These are phyloP conservation scores for Gaeumannomyces tritici DNA, from an alignment of 2,329 filamentous ascomycete species.

Conservation along the genomic window DNA sequence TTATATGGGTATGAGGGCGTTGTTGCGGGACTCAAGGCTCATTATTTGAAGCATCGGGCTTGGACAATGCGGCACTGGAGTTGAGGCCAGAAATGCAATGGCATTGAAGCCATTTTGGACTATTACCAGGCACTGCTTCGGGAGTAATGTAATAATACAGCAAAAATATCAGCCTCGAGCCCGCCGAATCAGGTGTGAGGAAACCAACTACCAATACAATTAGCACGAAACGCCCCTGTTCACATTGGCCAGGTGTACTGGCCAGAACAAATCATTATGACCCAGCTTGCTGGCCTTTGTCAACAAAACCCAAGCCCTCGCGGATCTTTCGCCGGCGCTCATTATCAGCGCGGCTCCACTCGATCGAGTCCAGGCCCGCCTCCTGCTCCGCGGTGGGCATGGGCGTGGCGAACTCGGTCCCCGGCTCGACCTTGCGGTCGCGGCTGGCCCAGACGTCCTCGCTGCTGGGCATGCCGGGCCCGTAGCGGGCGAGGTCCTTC, in stretches of 20 bases:
- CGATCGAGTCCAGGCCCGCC: slow-evolving; percentile 27
- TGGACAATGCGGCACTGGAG: too few relatives aligned
- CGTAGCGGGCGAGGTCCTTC: slow-evolving; percentile 57
- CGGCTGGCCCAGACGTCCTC: slow-evolving; percentile 86
- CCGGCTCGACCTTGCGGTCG: slow-evolving; percentile 44
- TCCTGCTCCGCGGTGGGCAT: slow-evolving; percentile 13
- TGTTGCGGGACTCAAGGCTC: too few relatives aligned
- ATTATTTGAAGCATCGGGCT: too few relatives aligned
- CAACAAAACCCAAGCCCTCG: slow-evolving; percentile 17
- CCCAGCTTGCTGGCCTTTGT: background rate
- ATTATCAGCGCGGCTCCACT: slow-evolving; percentile 28
- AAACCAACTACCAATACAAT: background rate
- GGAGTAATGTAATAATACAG: background rate
- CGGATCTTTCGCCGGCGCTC: slow-evolving; percentile 25
- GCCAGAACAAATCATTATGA: background rate
- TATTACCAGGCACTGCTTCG: too few relatives aligned
- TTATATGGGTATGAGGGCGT: too few relatives aligned
- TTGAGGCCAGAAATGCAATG: too few relatives aligned
- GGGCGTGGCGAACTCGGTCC: slow-evolving; percentile 29
- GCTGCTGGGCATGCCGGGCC: slow-evolving; percentile 55
- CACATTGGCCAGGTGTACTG: background rate
- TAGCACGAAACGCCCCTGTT: too few relatives aligned
- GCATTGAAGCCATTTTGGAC: too few relatives aligned
- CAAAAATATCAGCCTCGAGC: background rate
- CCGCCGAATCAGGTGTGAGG: background rate